Conservation (phyloP, 1,139 yeast species). For the Nadsonia commutata region DNA sequence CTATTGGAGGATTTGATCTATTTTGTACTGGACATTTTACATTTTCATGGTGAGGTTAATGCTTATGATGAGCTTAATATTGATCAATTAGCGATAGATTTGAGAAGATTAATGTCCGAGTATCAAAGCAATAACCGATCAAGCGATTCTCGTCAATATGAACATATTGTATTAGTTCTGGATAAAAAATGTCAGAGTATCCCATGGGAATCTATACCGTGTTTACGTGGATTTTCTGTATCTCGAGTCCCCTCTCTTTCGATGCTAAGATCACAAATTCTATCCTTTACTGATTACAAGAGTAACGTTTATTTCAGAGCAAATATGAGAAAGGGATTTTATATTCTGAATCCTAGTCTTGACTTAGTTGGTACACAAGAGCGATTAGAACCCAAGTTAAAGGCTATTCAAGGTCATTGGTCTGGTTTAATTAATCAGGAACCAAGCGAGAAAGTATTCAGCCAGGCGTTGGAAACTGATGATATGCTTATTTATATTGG, state of each 20-base stretch:
- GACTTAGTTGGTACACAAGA: slow-evolving; percentile 60
- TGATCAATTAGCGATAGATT: slow-evolving; percentile 32
- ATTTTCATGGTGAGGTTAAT: slow-evolving; percentile 49
- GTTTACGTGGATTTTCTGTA: slow-evolving; percentile 39
- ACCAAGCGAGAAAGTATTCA: slow-evolving; percentile 43
- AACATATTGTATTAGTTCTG: slow-evolving; percentile 56
- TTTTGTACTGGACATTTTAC: slow-evolving; percentile 44
- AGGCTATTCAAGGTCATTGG: slow-evolving; percentile 30
- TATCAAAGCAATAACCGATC: slow-evolving; percentile 16
- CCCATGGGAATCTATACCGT: slow-evolving; percentile 81
- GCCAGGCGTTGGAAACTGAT: slow-evolving; percentile 26
- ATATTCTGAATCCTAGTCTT: slow-evolving; percentile 68
- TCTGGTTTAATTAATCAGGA: slow-evolving; percentile 35
- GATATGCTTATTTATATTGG: slow-evolving; percentile 71
- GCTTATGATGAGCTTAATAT: slow-evolving; percentile 52
- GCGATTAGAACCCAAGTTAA: slow-evolving; percentile 37
- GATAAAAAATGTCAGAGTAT: slow-evolving; percentile 48
- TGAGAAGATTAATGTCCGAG: slow-evolving; percentile 31
- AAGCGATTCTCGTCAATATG: slow-evolving; percentile 12
- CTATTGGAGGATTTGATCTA: slow-evolving; percentile 50
- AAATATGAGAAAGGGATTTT: slow-evolving; percentile 27
- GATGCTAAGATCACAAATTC: slow-evolving; percentile 28
- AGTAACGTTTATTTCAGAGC: slow-evolving; percentile 13
- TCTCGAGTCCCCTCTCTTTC: slow-evolving; percentile 64
- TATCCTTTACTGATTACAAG: slow-evolving; percentile 5